Evolutionary conservation across 148 eudicot genomes (phyloP).

Genomic region (Dysphania ambrosioides): DNA sequence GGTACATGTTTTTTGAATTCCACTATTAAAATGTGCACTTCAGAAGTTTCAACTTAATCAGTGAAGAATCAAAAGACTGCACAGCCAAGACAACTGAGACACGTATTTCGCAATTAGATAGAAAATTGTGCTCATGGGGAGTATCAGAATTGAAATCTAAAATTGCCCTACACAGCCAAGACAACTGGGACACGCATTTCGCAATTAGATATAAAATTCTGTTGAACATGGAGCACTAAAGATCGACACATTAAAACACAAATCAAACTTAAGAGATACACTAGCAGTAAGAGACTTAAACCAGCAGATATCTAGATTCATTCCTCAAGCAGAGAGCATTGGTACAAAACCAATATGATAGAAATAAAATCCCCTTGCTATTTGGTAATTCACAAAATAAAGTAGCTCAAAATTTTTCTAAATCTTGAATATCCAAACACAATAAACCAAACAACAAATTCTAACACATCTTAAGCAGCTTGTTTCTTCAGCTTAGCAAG

Average conservation of each 20-base stretch:
- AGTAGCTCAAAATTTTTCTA: conserved; percentile 6
- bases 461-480: conserved; percentile 32
- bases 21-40: no score
- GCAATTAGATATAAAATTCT: no score
- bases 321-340: conserved; percentile 9
- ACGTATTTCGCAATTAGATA: neutral
- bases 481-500: conserved; percentile 56
- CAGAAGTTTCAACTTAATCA: no score
- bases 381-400: neutral
- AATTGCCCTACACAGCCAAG: no score
- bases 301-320: conserved; percentile 3
- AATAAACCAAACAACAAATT: conserved; percentile 20
- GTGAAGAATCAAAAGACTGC: no score
- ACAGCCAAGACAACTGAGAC: no score
- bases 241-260: no score
- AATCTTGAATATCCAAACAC: neutral
- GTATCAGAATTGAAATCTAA: neutral
- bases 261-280: no score
- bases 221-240: no score
- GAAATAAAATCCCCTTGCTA: neutral
- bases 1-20: no score
- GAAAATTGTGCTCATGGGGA: neutral
- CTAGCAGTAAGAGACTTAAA: no score
- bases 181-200: no score
- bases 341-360: conserved; percentile 5